These are phyloP conservation scores for Leucocoprinus birnbaumii DNA, from an alignment of 768 basidiomycete genomes.

Conservation along the genomic window DNA sequence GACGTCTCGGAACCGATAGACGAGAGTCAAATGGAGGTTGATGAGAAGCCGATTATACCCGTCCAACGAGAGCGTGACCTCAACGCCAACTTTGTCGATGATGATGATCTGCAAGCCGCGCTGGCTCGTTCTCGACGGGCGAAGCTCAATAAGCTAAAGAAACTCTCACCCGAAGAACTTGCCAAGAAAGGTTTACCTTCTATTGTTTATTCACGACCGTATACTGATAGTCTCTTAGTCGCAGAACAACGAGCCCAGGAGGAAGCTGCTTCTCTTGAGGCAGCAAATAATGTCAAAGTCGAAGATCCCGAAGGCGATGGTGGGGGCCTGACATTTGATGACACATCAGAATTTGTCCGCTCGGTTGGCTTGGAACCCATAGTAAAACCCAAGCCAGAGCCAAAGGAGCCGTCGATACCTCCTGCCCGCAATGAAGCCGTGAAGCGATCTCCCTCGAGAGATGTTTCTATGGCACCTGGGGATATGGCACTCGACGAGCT, in stretches of 20 bases:
- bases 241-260: conserved; percentile 57
- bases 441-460: conserved; percentile 39
- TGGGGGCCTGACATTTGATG: conserved; percentile 83
- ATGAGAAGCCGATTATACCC: conserved; percentile 54
- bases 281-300: conserved; percentile 28
- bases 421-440: not conserved
- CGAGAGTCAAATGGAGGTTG: conserved; percentile 75
- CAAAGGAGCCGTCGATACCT: conserved; percentile 27
- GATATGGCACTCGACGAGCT: conserved; percentile 71
- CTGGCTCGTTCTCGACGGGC: conserved; percentile 83
- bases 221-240: conserved; percentile 39
- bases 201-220: not conserved
- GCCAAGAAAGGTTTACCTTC: conserved; percentile 63
- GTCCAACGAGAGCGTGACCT: conserved; percentile 68
- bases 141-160: conserved; percentile 74
- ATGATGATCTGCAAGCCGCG: conserved; percentile 95
- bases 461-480: conserved; percentile 53
- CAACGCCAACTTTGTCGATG: conserved; percentile 91
- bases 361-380: conserved; percentile 70
- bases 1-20: conserved; percentile 40
- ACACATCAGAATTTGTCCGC: conserved; percentile 95
- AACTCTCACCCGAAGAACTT: conserved; percentile 78
- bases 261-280: conserved; percentile 42
- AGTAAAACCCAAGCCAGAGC: conserved; percentile 45
- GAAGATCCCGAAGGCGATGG: conserved; percentile 41